Conservation (phyloP, 2,329 filamentous ascomycete genomes). For the Arthrobotrys megalospora region DNA sequence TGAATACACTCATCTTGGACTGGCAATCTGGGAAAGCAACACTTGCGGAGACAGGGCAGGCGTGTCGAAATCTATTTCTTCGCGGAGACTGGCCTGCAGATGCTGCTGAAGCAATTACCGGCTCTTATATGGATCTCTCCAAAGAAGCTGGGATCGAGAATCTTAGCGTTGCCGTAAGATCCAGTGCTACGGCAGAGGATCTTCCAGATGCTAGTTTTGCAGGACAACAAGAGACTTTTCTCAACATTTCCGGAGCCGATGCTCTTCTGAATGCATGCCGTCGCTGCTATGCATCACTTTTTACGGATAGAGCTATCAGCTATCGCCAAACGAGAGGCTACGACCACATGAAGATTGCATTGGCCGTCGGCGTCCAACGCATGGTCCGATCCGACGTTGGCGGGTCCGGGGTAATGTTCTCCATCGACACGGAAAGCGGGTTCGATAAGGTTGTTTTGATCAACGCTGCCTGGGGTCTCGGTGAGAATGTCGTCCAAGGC, state of each 20-base stretch:
- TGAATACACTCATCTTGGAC: slow-evolving; percentile 64
- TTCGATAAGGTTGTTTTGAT: slow-evolving; percentile 67
- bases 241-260: slow-evolving; percentile 66
- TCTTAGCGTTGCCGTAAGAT: slow-evolving; percentile 67
- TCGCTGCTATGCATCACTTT: slow-evolving; percentile 68
- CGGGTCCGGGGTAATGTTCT: slow-evolving; percentile 68
- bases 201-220: slow-evolving; percentile 68
- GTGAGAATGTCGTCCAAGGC: slow-evolving; percentile 68
- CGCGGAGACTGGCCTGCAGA: slow-evolving; percentile 65
- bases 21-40: slow-evolving; percentile 65
- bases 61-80: slow-evolving; percentile 65
- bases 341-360: slow-evolving; percentile 64
- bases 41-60: slow-evolving; percentile 66
- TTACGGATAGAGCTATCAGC: slow-evolving; percentile 67
- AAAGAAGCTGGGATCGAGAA: slow-evolving; percentile 61
- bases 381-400: slow-evolving; percentile 66
- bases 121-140: slow-evolving; percentile 65
- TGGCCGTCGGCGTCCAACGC: slow-evolving; percentile 65
- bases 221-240: slow-evolving; percentile 67
- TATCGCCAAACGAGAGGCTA: slow-evolving; percentile 64
- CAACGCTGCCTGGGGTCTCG: slow-evolving; percentile 66
- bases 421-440: slow-evolving; percentile 68
- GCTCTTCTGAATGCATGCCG: slow-evolving; percentile 66
- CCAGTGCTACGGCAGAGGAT: slow-evolving; percentile 68
- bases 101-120: slow-evolving; percentile 65